A percentile compares a stretch with the other conserved stretches of the same genome.
These are phyloP conservation scores for Auriscalpium vulgare DNA, from an alignment of 768 basidiomycete genomes.

Conservation along the genomic window DNA sequence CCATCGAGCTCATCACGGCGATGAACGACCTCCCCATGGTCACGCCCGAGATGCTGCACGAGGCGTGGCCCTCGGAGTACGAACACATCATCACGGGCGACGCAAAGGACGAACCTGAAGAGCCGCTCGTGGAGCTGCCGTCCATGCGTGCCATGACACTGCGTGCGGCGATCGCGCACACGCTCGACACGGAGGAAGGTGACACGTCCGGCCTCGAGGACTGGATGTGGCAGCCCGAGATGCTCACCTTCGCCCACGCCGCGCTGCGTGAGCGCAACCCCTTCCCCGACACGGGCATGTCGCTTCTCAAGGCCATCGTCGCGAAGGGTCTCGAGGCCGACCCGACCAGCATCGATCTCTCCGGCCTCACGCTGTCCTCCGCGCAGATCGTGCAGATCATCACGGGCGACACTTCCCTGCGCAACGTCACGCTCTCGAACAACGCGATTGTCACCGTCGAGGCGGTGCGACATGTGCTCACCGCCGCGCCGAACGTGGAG, in stretches of 20 bases:
- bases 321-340: neutral
- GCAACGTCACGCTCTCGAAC: neutral
- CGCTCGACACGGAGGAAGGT: neutral
- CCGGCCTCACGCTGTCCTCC: neutral
- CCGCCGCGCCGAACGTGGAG: neutral
- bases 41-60: neutral
- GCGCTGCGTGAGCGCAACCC: neutral
- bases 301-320: neutral
- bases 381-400: neutral
- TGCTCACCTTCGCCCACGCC: neutral
- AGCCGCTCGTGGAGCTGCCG: neutral
- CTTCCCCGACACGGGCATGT: neutral
- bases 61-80: slow-evolving; percentile 2
- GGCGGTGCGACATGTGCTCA: neutral
- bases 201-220: neutral
- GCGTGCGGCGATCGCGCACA: neutral
- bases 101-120: neutral
- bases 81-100: neutral
- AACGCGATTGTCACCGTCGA: neutral
- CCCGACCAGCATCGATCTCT: neutral
- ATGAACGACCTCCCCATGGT: neutral
- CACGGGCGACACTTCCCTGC: neutral
- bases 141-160: neutral
- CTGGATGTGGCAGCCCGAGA: neutral
- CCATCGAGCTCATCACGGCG: neutral